These are phyloP conservation scores for Biscogniauxia marginata DNA, from an alignment of 2,329 filamentous ascomycete genomes.

Conservation along the genomic window DNA sequence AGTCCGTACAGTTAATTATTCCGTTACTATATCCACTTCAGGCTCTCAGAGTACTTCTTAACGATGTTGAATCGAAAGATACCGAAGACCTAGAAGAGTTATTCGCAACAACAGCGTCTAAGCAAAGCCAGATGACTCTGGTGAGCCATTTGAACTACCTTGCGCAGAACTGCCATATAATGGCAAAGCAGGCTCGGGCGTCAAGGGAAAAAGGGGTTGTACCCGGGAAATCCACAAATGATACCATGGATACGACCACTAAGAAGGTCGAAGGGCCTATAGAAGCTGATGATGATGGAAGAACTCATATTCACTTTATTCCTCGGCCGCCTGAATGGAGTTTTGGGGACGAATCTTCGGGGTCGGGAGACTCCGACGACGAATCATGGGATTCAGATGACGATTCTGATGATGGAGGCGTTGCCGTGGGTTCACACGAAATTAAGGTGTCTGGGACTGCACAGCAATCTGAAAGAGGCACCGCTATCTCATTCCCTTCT, in stretches of 20 bases:
- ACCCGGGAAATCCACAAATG: neutral
- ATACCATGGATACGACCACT: neutral
- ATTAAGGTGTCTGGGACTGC: constrained; percentile 30
- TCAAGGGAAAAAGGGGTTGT: constrained; percentile 20
- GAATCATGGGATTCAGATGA: constrained; percentile 49
- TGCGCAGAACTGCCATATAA: constrained; percentile 64
- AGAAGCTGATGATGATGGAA: constrained; percentile 41
- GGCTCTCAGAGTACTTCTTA: constrained; percentile 62
- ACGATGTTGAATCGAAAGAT: constrained; percentile 59
- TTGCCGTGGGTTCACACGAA: constrained; percentile 28
- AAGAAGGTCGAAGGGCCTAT: neutral
- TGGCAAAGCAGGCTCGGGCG: constrained; percentile 56
- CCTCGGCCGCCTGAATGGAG: constrained; percentile 77
- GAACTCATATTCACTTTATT: constrained; percentile 68
- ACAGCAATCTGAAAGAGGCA: constrained; percentile 60
- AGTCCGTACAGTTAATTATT: constrained; percentile 65
- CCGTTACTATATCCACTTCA: constrained; percentile 72
- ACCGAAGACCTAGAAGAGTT: constrained; percentile 63
- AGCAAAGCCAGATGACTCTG: constrained; percentile 60
- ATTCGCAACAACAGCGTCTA: constrained; percentile 58
- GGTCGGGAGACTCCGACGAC: constrained; percentile 40
- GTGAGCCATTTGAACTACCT: constrained; percentile 76
- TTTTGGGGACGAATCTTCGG: constrained; percentile 44
- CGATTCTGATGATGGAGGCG: constrained; percentile 47
- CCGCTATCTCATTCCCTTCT: constrained; percentile 75